Base-by-base conservation (phyloP, 768 basidiomycete genomes). In the Boletus fagicola region DNA sequence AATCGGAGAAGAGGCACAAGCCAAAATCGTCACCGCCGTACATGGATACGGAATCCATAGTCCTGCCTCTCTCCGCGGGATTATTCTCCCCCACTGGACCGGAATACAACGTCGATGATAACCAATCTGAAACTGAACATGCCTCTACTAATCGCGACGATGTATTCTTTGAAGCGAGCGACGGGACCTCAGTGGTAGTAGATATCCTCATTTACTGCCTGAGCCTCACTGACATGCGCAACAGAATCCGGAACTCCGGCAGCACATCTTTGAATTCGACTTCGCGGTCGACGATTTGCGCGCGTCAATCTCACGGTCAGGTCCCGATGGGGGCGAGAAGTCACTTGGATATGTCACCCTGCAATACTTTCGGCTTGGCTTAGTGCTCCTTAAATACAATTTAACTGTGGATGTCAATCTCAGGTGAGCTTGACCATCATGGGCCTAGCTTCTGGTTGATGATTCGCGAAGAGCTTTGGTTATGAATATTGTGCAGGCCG, bases 251-350 rank as follows among this genome's bases (percentile, higher is more conserved):
- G 76, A 78, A 53, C 59, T 79, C 31, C 75, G 74, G 49, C 84
- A 85, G 63, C 82, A 81, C 57, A 78, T 84, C 1, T 92, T 98
- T 60, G 90, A 97, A 70, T 76, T 98, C 58, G 78, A 87, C 54
- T 98, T 99, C 75, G 78, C 85, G 33, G 97, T 98, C 38, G 90
- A 93, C 51, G 82, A 83, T 49, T 78, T 99, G 13, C 80, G 89
- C 48, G 92, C 87, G 0, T 83, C 87, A 3, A 76, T 99, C 39
- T 92, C 83, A 62, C 92, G 88, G 63, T 85, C 88, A 3, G 76
- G 75, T 31, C 57, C 74, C 5, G 80, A 87, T 40, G 84, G 81
- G 15, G 67, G 74, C 7, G 97, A 99, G 62, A 85, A 78, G 44
- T 79, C 80, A 4, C 75, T 99, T 16, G 96, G 93, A 24, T 82